Evolutionary conservation across 1,284 basidiomycete genomes (phyloP), one percentile per base, ranked within the genome.

Genomic region (Anthracocystis panici-leucophaei): DNA sequence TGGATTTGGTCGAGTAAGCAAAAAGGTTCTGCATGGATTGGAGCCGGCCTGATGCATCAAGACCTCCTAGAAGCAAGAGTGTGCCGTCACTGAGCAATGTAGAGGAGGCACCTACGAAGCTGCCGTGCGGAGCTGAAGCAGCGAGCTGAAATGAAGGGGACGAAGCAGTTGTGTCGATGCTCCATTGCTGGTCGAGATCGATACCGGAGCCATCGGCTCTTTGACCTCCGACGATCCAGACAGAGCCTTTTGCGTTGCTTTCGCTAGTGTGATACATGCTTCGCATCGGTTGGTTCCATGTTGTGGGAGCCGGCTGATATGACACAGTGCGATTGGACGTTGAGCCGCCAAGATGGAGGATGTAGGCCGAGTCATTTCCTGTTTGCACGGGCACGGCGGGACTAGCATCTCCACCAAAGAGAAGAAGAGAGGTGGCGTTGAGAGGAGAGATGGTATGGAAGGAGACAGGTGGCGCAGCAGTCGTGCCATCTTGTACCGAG

Each of bases 391-490:
- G 69, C 2, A 77, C 65, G 1, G 41, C 5, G 0, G 67, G 60
- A 21, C 56, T 63, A 20, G 44, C 75, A 49, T 80, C 77, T 31
- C 81, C 81, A 20, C 81, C 81, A 50, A 82, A 82, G 49, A 82
- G 63, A 23, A 82, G 58, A 7, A 82, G 61, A 1, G 68, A 48
- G 10, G 61, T 54, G 29, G 50, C 51, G 50, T 63, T 65, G 48
- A 82, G 60, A 3, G 81, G 80, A n/a, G 80, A 71, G 20, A 82
- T 60, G 20, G 81, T 69, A 53, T 80, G 80, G 35, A 82, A 82
- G 23, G 74, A 58, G 25, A 77, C 70, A n/a, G 68, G 49, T 3
- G 77, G 79, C 5, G 73, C 64, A 4, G 58, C 46, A 5, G 50
- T 7, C 11, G 63, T 48, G 38, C 35, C 16, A 2, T 50, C 18